Evolutionary conservation across 768 basidiomycete species (phyloP), one percentile per base, ranked within the genome.

Genomic region (Saitozyma podzolica): DNA sequence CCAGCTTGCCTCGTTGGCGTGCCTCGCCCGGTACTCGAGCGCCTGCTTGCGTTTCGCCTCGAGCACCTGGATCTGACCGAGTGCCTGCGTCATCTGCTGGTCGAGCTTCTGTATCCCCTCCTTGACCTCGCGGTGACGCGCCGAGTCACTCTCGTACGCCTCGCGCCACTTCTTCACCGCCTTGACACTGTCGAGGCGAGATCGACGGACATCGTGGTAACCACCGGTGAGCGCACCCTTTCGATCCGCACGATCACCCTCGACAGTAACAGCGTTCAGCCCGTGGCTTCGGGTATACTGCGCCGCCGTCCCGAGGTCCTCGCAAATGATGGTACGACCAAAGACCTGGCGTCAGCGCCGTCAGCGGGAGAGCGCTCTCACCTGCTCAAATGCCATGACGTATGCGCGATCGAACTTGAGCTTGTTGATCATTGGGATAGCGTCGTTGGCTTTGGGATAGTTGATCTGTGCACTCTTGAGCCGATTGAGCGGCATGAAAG

Each of bases 401-500:
- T 87, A 89, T 17, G 75, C 78, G 0, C 81, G 82, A 56, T 93
- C 89, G 74, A 86, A 98, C 2, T 83, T 83, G 59, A 99, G 85
- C 76, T 92, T 93, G 64, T 86, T 84, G 40, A 99, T 84, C 88
- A 81, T 89, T 83, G 75, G 82, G 47, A 81, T 67, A 2, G 80
- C 80, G 59, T 81, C 81, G 51, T 78, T 70, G 19, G 76, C 74
- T 45, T 74, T 79, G 8, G 82, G 82, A 51, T 84, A 85, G 9
- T 88, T 88, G 17, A 86, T 82, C 0, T 85, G 82, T 66, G 89
- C 91, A 50, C 65, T 70, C 70, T 89, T 88, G 62, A 99, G 86
- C 13, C 96, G 89, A 79, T 98, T 98, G 47, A 99, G 85, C 17
- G 96, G 96, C 89, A 99, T 94, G 81, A 98, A 97, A 0, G 96